Percentiles rank a stretch among this genome's conserved stretches.
Conservation (phyloP, 768 basidiomycete species). For the Podaxis sp. region DNA sequence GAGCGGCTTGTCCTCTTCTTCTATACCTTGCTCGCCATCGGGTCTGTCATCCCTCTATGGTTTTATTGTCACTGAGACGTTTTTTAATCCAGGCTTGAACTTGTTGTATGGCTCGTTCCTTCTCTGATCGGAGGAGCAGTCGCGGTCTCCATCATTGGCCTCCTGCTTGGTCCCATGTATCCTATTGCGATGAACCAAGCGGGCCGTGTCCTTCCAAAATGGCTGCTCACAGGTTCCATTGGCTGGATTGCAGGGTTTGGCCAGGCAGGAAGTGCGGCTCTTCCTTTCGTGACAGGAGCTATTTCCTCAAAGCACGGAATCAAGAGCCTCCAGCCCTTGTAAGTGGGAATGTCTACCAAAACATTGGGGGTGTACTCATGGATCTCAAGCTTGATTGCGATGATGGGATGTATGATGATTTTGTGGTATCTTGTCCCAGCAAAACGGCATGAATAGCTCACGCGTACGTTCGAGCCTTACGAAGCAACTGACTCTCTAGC, state of each 20-base stretch:
- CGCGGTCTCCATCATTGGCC: constrained; percentile 61
- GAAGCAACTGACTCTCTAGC: not conserved
- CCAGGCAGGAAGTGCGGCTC: constrained; percentile 67
- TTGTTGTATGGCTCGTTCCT: constrained; percentile 70
- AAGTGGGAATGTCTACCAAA: constrained; percentile 24
- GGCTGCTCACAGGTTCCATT: constrained; percentile 64
- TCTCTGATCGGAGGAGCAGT: constrained; percentile 65
- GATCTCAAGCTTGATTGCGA: constrained; percentile 47
- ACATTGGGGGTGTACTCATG: not conserved
- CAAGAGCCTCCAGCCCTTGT: constrained; percentile 62
- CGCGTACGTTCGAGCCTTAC: not conserved
- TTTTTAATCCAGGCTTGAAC: constrained; percentile 47
- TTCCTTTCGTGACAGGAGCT: constrained; percentile 75
- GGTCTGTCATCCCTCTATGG: constrained; percentile 29
- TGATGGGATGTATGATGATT: constrained; percentile 60
- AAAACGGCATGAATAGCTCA: not conserved
- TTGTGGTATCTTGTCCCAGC: constrained; percentile 54
- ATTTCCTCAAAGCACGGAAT: constrained; percentile 66
- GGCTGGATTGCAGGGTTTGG: constrained; percentile 73
- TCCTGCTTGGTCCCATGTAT: constrained; percentile 76
- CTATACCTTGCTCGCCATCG: constrained; percentile 51
- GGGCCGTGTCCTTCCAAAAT: constrained; percentile 65
- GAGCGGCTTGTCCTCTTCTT: constrained; percentile 54
- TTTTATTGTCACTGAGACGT: not conserved
- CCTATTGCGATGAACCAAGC: constrained; percentile 74